These are phyloP conservation scores for Rhynchospora breviuscula DNA, from an alignment of 176 grass and related monocot genomes.

Conservation along the genomic window DNA sequence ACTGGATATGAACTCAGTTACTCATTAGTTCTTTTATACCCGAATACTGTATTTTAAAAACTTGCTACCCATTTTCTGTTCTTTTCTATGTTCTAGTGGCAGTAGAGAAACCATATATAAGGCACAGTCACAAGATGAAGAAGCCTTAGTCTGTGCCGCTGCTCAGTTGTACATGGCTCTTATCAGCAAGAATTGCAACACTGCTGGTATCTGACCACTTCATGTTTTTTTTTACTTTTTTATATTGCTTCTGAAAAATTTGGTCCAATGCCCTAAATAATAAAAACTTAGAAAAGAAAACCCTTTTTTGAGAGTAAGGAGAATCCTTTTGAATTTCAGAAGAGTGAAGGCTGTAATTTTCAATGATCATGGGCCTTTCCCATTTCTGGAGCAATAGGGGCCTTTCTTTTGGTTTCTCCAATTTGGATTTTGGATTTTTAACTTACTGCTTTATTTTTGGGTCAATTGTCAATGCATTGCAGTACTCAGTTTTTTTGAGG, in stretches of 20 bases:
- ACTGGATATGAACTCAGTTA: no score
- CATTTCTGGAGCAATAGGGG: neutral
- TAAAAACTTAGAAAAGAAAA: neutral
- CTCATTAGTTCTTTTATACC: neutral
- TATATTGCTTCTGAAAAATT: neutral
- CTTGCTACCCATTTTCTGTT: neutral
- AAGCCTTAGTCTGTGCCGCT: slow-evolving; percentile 84
- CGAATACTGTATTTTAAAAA: slow-evolving; percentile 15
- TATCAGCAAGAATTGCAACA: slow-evolving; percentile 51
- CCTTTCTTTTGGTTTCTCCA: neutral
- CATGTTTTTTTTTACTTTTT: neutral
- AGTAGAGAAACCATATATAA: slow-evolving; percentile 61
- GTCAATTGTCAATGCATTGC: slow-evolving; percentile 20
- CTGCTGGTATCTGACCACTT: slow-evolving; percentile 38
- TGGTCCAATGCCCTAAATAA: neutral
- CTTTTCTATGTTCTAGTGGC: slow-evolving; percentile 35
- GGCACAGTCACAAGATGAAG: slow-evolving; percentile 96
- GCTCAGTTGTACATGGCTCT: slow-evolving; percentile 72
- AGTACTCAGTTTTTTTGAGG: slow-evolving; percentile 67
- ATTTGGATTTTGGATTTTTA: neutral
- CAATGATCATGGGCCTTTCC: neutral
- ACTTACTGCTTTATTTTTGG: neutral
- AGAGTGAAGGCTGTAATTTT: neutral
- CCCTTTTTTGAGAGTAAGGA: neutral
- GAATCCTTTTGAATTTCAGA: neutral